Conservation (phyloP, 2,329 filamentous ascomycete species). For the Apiospora arundinis region DNA sequence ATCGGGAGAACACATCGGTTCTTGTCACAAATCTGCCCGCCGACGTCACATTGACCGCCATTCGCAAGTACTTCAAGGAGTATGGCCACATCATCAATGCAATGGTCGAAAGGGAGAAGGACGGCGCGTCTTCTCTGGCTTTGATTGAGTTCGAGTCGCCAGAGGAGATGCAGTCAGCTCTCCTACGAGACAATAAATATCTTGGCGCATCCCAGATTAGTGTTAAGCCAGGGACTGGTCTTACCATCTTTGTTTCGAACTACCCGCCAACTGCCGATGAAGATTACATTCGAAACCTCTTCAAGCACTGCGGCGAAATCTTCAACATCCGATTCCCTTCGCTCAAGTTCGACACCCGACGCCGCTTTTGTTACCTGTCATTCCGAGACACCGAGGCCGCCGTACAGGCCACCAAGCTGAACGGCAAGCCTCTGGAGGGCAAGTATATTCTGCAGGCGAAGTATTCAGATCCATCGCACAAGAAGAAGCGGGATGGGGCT, state of each 20-base stretch:
- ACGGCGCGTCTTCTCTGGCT: conserved; percentile 69
- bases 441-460: conserved; percentile 75
- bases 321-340: conserved; percentile 89
- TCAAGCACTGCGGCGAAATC: conserved; percentile 79
- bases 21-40: conserved; percentile 79
- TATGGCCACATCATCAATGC: conserved; percentile 86
- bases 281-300: conserved; percentile 69
- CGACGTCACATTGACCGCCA: conserved; percentile 71
- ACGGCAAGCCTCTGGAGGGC: conserved; percentile 73
- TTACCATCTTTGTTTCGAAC: conserved; percentile 90
- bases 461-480: conserved; percentile 82
- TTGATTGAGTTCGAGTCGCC: conserved; percentile 83
- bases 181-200: conserved; percentile 81
- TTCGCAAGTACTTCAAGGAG: conserved; percentile 90
- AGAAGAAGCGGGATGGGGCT: conserved; percentile 80
- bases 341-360: conserved; percentile 84
- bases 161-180: conserved; percentile 82
- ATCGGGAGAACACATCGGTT: conserved; percentile 89
- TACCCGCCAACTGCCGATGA: conserved; percentile 82
- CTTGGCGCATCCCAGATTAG: conserved; percentile 76
- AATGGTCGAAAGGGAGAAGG: conserved; percentile 67
- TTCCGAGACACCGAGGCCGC: conserved; percentile 76
- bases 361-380: conserved; percentile 96
- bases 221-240: conserved; percentile 75
- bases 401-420: conserved; percentile 72